Percentiles rank a stretch among this genome's conserved stretches.
phyloP scores from a whole-genome alignment of 345 rosid species.

The Brassica cretica region DNA sequence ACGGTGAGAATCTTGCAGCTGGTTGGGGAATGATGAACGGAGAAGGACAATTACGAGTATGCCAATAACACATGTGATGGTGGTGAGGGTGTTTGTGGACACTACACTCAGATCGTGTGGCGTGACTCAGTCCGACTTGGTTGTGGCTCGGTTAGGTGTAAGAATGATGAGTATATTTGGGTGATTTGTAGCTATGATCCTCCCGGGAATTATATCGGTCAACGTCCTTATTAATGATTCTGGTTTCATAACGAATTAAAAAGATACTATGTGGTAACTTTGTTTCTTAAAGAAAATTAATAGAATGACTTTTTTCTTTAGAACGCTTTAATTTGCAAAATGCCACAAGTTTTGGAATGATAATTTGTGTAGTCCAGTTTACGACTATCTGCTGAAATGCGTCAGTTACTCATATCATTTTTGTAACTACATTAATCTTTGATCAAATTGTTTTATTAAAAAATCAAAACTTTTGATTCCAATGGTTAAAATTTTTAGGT shows the following conservation, averaged over 20 bases:
- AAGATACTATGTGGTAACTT: neutral
- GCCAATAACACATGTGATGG: slow-evolving; percentile 46
- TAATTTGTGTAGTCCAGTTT: neutral
- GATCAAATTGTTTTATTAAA: neutral
- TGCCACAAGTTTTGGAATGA: neutral
- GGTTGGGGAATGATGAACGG: slow-evolving; percentile 44
- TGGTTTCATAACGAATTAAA: neutral
- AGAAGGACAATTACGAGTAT: slow-evolving; percentile 51
- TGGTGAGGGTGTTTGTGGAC: slow-evolving; percentile 49
- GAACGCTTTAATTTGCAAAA: neutral
- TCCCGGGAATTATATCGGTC: slow-evolving; percentile 50
- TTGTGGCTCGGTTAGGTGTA: slow-evolving; percentile 63
- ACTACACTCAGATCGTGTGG: slow-evolving; percentile 68
- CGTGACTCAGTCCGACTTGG: slow-evolving; percentile 53
- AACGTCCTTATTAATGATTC: slow-evolving; percentile 44
- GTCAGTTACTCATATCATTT: neutral
- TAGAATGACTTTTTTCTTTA: neutral
- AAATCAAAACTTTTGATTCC: neutral
- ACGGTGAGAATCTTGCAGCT: slow-evolving; percentile 57
- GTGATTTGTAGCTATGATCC: slow-evolving; percentile 65
- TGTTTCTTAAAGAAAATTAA: neutral
- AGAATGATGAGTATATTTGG: slow-evolving; percentile 49
- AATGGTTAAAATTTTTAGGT: neutral
- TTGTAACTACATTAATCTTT: neutral
- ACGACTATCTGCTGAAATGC: neutral